Base-by-base conservation (phyloP, 306 rosid genomes). In the Trichosanthes truncata region DNA sequence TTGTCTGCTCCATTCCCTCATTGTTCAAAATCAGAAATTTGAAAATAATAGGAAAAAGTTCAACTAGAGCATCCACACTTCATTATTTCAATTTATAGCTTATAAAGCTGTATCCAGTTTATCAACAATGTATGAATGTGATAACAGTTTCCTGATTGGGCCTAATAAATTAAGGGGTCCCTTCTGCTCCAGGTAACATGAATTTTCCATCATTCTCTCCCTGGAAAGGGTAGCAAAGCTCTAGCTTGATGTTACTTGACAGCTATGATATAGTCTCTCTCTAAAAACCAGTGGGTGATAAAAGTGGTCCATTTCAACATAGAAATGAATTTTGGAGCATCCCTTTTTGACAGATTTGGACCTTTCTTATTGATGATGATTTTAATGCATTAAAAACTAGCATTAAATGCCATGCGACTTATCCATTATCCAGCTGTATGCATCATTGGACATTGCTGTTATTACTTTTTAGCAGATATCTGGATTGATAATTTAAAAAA, bases 181-280 rank as follows among this genome's bases (percentile, higher is more conserved):
- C 79, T 60, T 29, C 7, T 31, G 25, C 46, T 74, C 20, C 67
- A 21, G 18, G 74, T 55, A 60, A 8, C 52, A 72, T 76, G 81
- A 84, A 23, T 71, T 81, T 81, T 65, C 46, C 46, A 60, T 51
- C 74, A n/a, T 82, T 61, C 49, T 60, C 81, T 51, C 18, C 52
- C 13, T 41, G 18, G 41, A 15, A 46, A 84, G 84, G 80, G 84
- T 74, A 78, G 67, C 59, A 23, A 9, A 68, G 49, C 72, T 76
- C 31, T 76, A 76, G 62, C 74, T 72, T 56, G 46, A 59, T 60
- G 62, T 74, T 57, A 73, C 63, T 26, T 79, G 79, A 76, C 82
- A 85, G 85, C 86, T 81, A 51, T 65, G 63, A 67, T 65, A 36
- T 80, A 18, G 62, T 67, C 49, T 79, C 80, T 78, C 51, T 38